Evolutionary conservation across 139 green algal genomes (phyloP), one percentile per base, ranked within the genome.

Genomic region (Ulvella scutata): DNA sequence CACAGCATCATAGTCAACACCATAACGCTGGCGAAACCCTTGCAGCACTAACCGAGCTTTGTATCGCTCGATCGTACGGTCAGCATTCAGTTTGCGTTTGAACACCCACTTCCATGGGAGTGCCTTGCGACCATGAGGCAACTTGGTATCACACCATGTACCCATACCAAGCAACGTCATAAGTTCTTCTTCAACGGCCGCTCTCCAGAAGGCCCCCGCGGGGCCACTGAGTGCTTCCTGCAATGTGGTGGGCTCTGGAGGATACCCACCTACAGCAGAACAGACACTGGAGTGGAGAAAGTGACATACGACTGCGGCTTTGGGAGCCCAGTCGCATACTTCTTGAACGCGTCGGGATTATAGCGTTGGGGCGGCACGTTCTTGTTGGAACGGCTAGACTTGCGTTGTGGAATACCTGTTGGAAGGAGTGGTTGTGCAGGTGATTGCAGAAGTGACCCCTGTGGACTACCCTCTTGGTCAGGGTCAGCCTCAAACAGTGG

Each of bases 11-110:
- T 79, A 82, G 61, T 85, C 81, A 4, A 86, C 61, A 13, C 80
- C 80, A 39, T 74, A 34, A 26, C 33, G 38, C 38, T 87, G 79
- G 36, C 20, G 36, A 36, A 82, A 85, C n/a, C 83, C 83, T 72
- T 86, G 85, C 26, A 78, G 80, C 9, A 90, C 81, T 13, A 90
- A 72, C 4, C 83, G 74, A 6, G 81, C 79, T 76, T 87, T 90
- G 75, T 83, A 87, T 3, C 81, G 72, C 78, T 81, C 79, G 33
- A 87, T 82, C 37, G 77, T 82, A 33, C 82, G 79, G 29, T 74
- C 17, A 0, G 38, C 39, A 31, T 79, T 73, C 0, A 72, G 35
- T 75, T 87, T 87, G 2, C 80, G 31, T 72, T 82, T 83, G 76
- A 72, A 84, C 0, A 84, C 78, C 77, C 82, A 86, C 39, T 80